Conservation (phyloP, 108 stramenopile species). For the Bacterosira constricta region DNA sequence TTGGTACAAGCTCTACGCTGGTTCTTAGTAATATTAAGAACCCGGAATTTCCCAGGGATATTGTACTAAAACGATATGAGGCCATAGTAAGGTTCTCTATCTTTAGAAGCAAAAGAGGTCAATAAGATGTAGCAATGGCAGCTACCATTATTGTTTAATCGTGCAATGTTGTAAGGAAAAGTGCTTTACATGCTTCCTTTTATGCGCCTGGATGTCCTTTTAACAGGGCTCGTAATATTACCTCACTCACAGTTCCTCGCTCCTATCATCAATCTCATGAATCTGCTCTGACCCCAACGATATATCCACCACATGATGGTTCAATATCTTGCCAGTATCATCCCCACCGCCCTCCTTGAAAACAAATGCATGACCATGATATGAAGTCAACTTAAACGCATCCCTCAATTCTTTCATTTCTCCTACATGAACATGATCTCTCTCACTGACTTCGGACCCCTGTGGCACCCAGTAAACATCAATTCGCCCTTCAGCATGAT, state of each 20-base stretch:
- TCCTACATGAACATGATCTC: constrained; percentile 46
- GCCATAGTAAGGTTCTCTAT: too few relatives aligned
- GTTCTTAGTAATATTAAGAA: too few relatives aligned
- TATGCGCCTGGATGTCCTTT: too few relatives aligned
- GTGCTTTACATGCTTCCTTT: too few relatives aligned
- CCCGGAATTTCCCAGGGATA: too few relatives aligned
- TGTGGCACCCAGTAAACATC: constrained; percentile 53
- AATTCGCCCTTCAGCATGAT: constrained; percentile 24
- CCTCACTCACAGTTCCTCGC: constrained; percentile 43
- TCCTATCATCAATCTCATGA: constrained; percentile 37
- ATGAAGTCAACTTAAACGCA: constrained; percentile 46
- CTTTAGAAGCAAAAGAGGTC: too few relatives aligned
- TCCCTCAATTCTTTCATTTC: constrained; percentile 32
- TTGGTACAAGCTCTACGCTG: too few relatives aligned
- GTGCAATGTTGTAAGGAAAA: too few relatives aligned
- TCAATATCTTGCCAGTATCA: constrained; percentile 16
- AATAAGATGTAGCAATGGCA: too few relatives aligned
- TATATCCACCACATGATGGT: constrained; percentile 30
- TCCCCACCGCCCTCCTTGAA: constrained; percentile 23
- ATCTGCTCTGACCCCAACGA: constrained; percentile 29
- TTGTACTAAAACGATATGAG: too few relatives aligned
- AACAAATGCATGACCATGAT: constrained; percentile 61
- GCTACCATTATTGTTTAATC: too few relatives aligned
- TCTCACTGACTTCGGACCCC: neutral
- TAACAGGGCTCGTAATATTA: too few relatives aligned